phyloP scores from a whole-genome alignment of 2,329 filamentous ascomycete genomes.

The Fusarium chuoi region DNA sequence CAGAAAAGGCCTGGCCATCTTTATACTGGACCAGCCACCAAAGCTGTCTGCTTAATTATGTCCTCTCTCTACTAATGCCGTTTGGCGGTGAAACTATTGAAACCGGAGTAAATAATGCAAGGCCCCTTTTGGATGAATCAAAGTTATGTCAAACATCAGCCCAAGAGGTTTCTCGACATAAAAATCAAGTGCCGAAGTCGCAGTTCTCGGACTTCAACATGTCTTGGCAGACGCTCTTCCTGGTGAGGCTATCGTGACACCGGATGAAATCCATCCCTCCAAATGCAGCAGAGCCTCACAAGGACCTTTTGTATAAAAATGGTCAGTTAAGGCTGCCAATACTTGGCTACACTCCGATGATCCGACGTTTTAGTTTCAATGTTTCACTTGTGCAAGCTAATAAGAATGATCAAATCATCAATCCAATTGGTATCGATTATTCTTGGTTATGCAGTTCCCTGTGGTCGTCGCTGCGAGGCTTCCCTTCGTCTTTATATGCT shows the following conservation, averaged over 20 bases:
- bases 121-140: slow-evolving; percentile 21
- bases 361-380: background rate
- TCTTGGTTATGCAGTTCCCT: background rate
- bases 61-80: slow-evolving; percentile 15
- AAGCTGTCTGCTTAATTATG: slow-evolving; percentile 2
- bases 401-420: background rate
- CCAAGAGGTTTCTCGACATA: slow-evolving; percentile 15
- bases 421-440: background rate
- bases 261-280: background rate
- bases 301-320: background rate
- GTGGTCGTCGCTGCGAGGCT: background rate
- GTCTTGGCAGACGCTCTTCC: background rate
- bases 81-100: slow-evolving; percentile 37
- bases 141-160: slow-evolving; percentile 10
- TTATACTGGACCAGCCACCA: fast-evolving
- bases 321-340: background rate
- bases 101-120: slow-evolving; percentile 36
- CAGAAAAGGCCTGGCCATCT: background rate
- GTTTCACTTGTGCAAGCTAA: background rate
- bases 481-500: background rate
- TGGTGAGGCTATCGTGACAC: background rate
- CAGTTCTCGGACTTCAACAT: background rate
- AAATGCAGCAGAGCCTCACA: background rate
- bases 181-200: background rate
- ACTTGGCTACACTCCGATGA: background rate